Evolutionary conservation across 2,329 filamentous ascomycete genomes (phyloP).

Genomic region (Xylariaceae sp.): DNA sequence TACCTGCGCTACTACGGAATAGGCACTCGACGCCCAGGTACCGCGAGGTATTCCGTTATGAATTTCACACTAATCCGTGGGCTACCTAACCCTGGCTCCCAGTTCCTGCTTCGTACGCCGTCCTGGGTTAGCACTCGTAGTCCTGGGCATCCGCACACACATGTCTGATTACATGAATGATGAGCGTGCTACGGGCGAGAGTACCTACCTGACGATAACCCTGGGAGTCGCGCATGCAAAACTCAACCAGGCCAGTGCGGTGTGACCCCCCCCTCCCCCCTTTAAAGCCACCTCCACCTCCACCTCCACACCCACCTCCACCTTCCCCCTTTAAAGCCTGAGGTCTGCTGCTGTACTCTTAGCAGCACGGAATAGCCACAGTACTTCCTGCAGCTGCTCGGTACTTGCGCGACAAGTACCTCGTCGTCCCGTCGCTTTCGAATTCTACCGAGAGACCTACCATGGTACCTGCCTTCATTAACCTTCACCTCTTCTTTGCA

Average conservation of each 20-base stretch:
- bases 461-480: neutral
- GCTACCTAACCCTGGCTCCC: too few species aligned
- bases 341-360: neutral
- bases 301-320: slow-evolving; percentile 3
- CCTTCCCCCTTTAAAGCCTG: slow-evolving; percentile 11
- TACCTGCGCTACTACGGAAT: too few species aligned
- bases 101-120: too few species aligned
- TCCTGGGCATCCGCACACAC: too few species aligned
- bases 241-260: neutral
- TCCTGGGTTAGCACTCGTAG: too few species aligned
- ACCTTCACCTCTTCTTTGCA: neutral
- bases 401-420: neutral
- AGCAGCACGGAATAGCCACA: neutral
- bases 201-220: neutral
- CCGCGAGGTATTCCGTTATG: too few species aligned
- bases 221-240: neutral
- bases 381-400: neutral
- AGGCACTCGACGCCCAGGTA: too few species aligned
- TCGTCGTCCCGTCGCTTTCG: neutral
- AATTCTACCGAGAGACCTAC: neutral
- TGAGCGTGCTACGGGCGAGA: too few species aligned
- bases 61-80: too few species aligned
- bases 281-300: slow-evolving; percentile 5
- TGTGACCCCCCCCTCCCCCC: neutral
- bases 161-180: too few species aligned